Base-by-base conservation (phyloP, 805 yeast species). In the Wickerhamomyces ciferrii region DNA sequence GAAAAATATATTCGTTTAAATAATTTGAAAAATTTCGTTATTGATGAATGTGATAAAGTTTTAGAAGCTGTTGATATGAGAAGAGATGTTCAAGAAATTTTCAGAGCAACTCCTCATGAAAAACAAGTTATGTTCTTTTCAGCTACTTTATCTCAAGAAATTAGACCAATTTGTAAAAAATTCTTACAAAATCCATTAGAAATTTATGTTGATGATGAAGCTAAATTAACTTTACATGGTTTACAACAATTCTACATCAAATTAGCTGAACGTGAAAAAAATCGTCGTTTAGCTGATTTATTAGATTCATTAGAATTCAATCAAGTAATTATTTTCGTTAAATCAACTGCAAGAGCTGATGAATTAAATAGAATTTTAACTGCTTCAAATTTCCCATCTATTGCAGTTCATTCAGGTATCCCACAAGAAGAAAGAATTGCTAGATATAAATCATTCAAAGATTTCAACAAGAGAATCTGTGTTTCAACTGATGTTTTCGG, bases 51-150 rank as follows among this genome's bases (percentile, higher is more conserved):
- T 83, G 99, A 92, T 75, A 90, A 91, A 74, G 98, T 92, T 47
- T 79, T 92, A 68, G 98, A 94, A 74, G 74, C 82, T 46, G 62
- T 84, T 61, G 95, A 86, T 61, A 92, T 92, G 99, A 87, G 99
- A 78, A 84, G 96, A 69, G 99, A 92, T 65, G 97, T 92, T 49
- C 99, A 92, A 76, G 98, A 92, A 66, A 87, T 94, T 54, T 92
- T 94, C 83, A 84, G 97, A 70, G 87, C 87, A 51, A 92, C 99
- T 44, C 99, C 99, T 55, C 96, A 87, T 71, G 96, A 92, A 68
- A 92, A 92, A 72, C 99, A 92, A 75, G 98, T 94, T 47, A 91
- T 94, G 98, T 92, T 92, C 97, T 92, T 92, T 71, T 87, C 96
- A 50, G 99, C 99, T 55, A 92, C 99, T 47, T 78, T 92, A 60